These are phyloP conservation scores for Sarocladiaceae sp. DNA, from an alignment of 2,329 filamentous ascomycete species.

Conservation along the genomic window DNA sequence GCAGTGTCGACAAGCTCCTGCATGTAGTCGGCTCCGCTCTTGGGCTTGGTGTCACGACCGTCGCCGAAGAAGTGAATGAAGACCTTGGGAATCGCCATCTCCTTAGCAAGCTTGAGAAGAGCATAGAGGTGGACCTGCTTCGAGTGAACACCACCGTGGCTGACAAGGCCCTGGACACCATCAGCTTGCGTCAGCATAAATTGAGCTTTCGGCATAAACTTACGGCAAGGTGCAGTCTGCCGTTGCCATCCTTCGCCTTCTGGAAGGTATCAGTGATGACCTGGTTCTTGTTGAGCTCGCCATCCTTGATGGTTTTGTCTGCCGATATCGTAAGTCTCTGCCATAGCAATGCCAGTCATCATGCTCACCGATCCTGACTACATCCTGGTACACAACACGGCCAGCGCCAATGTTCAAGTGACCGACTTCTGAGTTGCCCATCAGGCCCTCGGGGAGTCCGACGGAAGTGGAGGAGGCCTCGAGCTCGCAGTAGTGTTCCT, in stretches of 20 bases:
- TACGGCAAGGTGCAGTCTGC: constrained; percentile 75
- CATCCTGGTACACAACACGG: constrained; percentile 96
- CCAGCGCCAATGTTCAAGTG: constrained; percentile 98
- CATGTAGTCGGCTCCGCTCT: constrained; percentile 84
- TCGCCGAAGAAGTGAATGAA: constrained; percentile 99
- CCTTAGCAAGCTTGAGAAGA: constrained; percentile 84
- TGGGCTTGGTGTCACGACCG: constrained; percentile 95
- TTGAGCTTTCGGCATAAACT: background rate
- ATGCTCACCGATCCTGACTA: constrained; percentile 68
- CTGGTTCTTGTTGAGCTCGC: constrained; percentile 66
- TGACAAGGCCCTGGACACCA: constrained; percentile 63
- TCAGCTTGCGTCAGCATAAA: background rate
- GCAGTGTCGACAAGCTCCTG: constrained; percentile 73
- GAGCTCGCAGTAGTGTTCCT: constrained; percentile 83
- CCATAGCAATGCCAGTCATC: background rate
- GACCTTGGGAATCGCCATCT: constrained; percentile 78
- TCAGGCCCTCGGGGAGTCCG: constrained; percentile 89
- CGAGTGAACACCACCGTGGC: constrained; percentile 92
- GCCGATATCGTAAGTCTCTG: background rate
- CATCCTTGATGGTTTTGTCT: constrained; percentile 83
- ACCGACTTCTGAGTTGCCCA: constrained; percentile 98
- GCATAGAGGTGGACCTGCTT: constrained; percentile 91
- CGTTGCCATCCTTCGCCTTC: constrained; percentile 78
- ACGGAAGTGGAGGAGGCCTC: constrained; percentile 95
- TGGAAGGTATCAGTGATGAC: constrained; percentile 74